These are phyloP conservation scores for Bassia scoparia DNA, from an alignment of 148 eudicot genomes.

Conservation along the genomic window DNA sequence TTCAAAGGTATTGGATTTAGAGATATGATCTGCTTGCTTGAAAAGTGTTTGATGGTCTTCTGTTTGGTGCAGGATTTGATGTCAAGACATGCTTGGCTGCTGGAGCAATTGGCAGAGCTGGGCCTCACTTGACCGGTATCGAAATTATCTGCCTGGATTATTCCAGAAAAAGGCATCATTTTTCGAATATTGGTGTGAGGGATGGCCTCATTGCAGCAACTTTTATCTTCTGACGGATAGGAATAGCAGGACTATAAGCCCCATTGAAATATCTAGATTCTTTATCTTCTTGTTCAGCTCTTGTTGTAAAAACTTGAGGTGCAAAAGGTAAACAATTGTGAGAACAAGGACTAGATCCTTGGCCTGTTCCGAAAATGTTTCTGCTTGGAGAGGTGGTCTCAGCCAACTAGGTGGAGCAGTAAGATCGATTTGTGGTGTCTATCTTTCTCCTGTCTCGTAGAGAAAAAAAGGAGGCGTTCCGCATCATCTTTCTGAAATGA, in stretches of 20 bases:
- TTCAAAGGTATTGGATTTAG: conserved; percentile 87
- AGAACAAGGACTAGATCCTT: conserved; percentile 34
- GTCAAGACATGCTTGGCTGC: conserved; percentile 44
- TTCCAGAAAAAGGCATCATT: conserved; percentile 74
- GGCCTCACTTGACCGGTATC: conserved; percentile 62
- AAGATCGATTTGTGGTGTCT: conserved; percentile 26
- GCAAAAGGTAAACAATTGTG: conserved; percentile 28
- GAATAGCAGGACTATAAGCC: conserved; percentile 24
- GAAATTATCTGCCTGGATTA: conserved; percentile 47
- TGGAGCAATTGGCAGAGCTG: conserved; percentile 43
- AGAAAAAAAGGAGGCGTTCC: conserved; percentile 74
- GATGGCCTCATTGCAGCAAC: conserved; percentile 79
- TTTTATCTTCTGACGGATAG: conserved; percentile 46
- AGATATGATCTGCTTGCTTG: conserved; percentile 82
- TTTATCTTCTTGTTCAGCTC: conserved; percentile 35
- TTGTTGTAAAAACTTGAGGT: conserved; percentile 22
- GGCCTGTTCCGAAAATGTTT: conserved; percentile 39
- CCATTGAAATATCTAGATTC: conserved; percentile 42
- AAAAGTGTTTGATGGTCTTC: conserved; percentile 54
- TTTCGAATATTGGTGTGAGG: conserved; percentile 74
- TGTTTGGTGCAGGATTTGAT: conserved; percentile 48
- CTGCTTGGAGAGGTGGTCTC: conserved; percentile 79
- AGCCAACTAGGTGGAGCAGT: conserved; percentile 69
- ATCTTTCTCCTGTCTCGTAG: conserved; percentile 35
- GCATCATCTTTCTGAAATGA: conserved; percentile 85